Conservation (phyloP, 306 rosid genomes). For the apple (Malus domestica) region DNA sequence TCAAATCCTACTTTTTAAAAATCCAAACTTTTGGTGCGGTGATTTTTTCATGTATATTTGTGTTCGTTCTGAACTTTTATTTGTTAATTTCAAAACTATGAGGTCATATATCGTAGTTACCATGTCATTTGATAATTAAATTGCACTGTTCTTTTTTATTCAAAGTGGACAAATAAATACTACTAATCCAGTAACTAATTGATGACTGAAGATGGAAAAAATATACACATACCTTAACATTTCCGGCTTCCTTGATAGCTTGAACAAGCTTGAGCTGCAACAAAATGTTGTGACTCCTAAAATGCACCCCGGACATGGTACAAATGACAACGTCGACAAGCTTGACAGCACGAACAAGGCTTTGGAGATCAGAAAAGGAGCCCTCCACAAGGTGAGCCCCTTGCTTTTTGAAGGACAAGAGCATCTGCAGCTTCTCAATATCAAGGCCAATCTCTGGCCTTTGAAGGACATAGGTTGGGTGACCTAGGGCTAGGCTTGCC, state of each 20-base stretch:
- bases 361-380: constrained; percentile 54
- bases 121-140: no score
- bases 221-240: constrained; percentile 47
- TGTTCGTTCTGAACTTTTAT: no score
- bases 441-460: constrained; percentile 67
- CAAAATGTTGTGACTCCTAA: constrained; percentile 57
- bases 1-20: no score
- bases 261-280: constrained; percentile 75
- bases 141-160: no score
- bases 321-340: constrained; percentile 67
- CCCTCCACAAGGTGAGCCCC: constrained; percentile 66
- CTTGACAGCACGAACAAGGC: constrained; percentile 66
- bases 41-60: no score
- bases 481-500: constrained; percentile 64
- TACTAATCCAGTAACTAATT: neutral
- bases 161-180: no score
- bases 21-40: no score
- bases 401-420: constrained; percentile 54
- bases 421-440: constrained; percentile 54
- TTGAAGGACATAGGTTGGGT: constrained; percentile 56
- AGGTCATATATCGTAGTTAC: no score
- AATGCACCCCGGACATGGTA: constrained; percentile 75
- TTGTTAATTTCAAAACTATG: no score
- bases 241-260: constrained; percentile 75
- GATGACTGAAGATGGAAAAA: neutral